Evolutionary conservation across 192 early-diverging fungal genomes (phyloP), one percentile per base, ranked within the genome.

Genomic region (Jimgerdemannia flammicorona): DNA sequence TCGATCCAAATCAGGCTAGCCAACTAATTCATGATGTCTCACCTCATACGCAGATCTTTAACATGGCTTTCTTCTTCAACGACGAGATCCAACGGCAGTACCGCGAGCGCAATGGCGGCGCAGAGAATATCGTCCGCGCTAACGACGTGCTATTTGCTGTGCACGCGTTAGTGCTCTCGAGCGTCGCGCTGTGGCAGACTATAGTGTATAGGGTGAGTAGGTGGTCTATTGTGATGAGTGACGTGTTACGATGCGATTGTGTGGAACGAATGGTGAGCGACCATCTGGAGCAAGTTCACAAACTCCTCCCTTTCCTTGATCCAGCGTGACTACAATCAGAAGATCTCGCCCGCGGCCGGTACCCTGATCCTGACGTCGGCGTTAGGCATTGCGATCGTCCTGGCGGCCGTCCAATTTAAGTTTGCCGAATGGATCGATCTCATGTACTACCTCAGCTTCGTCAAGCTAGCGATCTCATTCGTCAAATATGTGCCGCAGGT

Each of bases 81-180:
- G 76, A 78, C 41, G 74, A 80, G 18, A 85, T 93, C 41, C 89
- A 88, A 54, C 86, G 92, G 14, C 87, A 95, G 80, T 97, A 95
- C 83, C 85, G 78, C 29, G 73, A 86, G 10, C 86, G 91, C 18
- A 88, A 95, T 74, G 82, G 87, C 44, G 93, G 92, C 2, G 87
- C 85, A 43, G 77, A 88, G 10, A 93, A 93, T 73, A 78, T 95
- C 6, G 91, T 97, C 3, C 87, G 90, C 41, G 83, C 88, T 66
- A 95, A 95, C 72, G 97, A 98, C 83, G 90, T 97, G 59, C 84
- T 94, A 42, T 98, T 98, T 82, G 86, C 93, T 3, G 80, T 91
- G n/a, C 95, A 98, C 83, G 97, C 95, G 4, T 85, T 95, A 43
- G 39, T 85, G 0, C 72, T 96, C 4, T 86, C 91, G 7, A 68